Conservation (phyloP, 805 yeast species). For the Blastobotrys chiropterorum region DNA sequence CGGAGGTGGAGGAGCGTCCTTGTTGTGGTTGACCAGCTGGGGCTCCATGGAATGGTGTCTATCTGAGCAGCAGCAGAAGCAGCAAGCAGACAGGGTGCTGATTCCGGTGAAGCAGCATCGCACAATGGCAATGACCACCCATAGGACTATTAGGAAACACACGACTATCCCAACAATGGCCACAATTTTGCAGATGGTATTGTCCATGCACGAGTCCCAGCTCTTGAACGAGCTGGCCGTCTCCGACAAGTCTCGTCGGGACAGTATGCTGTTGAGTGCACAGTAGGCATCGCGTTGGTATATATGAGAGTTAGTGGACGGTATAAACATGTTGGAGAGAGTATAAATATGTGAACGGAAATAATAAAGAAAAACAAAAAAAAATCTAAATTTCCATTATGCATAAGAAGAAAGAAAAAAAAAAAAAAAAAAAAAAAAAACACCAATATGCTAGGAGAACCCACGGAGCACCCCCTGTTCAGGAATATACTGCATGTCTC, state of each 20-base stretch:
- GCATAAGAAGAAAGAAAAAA: background rate
- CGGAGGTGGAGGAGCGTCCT: slow-evolving; percentile 3
- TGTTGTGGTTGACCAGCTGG: background rate
- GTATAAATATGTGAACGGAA: too few relatives aligned
- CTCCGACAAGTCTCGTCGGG: background rate
- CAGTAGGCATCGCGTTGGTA: background rate
- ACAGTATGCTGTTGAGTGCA: background rate
- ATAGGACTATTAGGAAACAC: slow-evolving; percentile 46
- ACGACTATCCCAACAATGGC: slow-evolving; percentile 67
- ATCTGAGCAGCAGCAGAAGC: slow-evolving; percentile 46
- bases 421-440: too few relatives aligned
- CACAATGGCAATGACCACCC: slow-evolving; percentile 51
- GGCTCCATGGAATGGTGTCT: slow-evolving; percentile 6
- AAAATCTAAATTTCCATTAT: background rate
- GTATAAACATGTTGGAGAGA: background rate
- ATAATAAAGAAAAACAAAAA: background rate
- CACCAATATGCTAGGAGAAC: background rate
- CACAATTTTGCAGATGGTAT: slow-evolving; percentile 65
- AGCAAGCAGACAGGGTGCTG: slow-evolving; percentile 41
- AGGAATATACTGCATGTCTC: background rate
- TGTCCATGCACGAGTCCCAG: slow-evolving; percentile 81
- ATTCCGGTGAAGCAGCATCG: slow-evolving; percentile 57
- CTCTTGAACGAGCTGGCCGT: slow-evolving; percentile 40
- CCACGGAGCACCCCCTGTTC: background rate
- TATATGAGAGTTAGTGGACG: background rate